Evolutionary conservation across 2,329 filamentous ascomycete species (phyloP).

Genomic region (Penicillium sp.): DNA sequence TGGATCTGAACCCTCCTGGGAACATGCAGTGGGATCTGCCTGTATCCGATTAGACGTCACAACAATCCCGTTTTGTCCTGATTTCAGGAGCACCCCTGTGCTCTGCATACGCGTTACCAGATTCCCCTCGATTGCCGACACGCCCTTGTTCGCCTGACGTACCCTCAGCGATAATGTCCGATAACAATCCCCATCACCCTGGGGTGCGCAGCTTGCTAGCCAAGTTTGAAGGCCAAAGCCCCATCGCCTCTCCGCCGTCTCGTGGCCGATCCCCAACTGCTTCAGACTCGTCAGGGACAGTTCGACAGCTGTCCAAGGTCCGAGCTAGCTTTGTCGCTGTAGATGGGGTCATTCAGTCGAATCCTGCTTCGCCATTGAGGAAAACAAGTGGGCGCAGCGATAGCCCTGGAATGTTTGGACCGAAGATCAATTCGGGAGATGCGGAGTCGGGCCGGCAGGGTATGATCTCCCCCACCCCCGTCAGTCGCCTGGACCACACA

Average conservation of each 20-base stretch:
- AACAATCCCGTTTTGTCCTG: not conserved
- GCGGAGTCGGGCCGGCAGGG: conserved; percentile 27
- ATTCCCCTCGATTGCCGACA: conserved; percentile 8
- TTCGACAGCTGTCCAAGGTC: conserved; percentile 62
- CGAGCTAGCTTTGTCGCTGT: conserved; percentile 67
- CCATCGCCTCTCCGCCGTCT: conserved; percentile 53
- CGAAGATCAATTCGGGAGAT: conserved; percentile 28
- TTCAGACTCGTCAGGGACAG: conserved; percentile 35
- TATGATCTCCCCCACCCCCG: conserved; percentile 23
- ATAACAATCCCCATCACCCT: conserved; percentile 22
- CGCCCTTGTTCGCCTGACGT: conserved; percentile 14
- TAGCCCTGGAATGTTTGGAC: conserved; percentile 23
- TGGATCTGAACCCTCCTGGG: not conserved
- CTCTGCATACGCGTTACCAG: conserved; percentile 3
- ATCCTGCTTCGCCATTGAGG: conserved; percentile 35
- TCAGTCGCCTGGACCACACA: conserved; percentile 15
- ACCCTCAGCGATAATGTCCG: conserved; percentile 14
- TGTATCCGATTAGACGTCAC: conserved; percentile 5
- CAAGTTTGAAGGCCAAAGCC: conserved; percentile 65
- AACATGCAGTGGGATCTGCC: conserved; percentile 8
- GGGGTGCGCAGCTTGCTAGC: conserved; percentile 67
- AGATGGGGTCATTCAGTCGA: conserved; percentile 45
- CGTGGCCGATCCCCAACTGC: conserved; percentile 59
- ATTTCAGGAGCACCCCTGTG: conserved; percentile 6
- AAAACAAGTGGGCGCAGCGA: conserved; percentile 34